Evolutionary conservation across 352 stramenopile genomes (phyloP).

Genomic region (Paralagenidium karlingii): DNA sequence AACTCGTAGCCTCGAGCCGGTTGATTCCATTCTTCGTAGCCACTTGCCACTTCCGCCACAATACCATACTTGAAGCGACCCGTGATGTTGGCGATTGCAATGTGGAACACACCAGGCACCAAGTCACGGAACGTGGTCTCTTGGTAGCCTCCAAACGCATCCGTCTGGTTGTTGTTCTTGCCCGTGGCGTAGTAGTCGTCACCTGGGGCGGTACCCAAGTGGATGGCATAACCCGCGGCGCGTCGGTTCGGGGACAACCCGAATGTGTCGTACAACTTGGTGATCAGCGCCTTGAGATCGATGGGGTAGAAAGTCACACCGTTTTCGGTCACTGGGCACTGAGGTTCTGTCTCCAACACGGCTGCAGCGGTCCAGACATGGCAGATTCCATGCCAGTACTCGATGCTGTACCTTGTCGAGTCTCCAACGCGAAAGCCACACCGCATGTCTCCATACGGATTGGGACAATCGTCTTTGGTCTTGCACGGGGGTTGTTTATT

Average conservation of each 20-base stretch:
- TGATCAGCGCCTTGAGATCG: constrained; percentile 9
- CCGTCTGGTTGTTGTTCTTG: not conserved
- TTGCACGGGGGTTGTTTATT: constrained; percentile 1
- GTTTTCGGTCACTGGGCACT: constrained; percentile 9
- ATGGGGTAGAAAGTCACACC: constrained; percentile 7
- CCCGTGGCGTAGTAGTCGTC: not conserved
- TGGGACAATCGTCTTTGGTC: not conserved
- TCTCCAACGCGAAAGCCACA: constrained; percentile 18
- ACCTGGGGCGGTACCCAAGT: too few species aligned
- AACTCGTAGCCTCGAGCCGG: constrained; percentile 10
- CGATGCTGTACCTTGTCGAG: constrained; percentile 5
- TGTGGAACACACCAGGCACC: constrained; percentile 12
- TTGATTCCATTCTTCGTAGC: constrained; percentile 17
- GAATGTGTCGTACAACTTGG: constrained; percentile 6
- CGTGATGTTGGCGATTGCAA: constrained; percentile 15
- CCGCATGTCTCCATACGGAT: not conserved
- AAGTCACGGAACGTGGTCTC: constrained; percentile 13
- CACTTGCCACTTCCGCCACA: constrained; percentile 10
- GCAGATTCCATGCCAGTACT: constrained; percentile 1
- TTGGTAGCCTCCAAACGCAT: not conserved
- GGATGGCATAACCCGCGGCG: too few species aligned
- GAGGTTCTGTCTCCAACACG: not conserved
- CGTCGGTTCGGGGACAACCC: too few species aligned
- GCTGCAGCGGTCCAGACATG: constrained; percentile 1
- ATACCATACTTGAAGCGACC: constrained; percentile 10